Conservation (phyloP, 305 asterid genomes). For the Vinca major region DNA sequence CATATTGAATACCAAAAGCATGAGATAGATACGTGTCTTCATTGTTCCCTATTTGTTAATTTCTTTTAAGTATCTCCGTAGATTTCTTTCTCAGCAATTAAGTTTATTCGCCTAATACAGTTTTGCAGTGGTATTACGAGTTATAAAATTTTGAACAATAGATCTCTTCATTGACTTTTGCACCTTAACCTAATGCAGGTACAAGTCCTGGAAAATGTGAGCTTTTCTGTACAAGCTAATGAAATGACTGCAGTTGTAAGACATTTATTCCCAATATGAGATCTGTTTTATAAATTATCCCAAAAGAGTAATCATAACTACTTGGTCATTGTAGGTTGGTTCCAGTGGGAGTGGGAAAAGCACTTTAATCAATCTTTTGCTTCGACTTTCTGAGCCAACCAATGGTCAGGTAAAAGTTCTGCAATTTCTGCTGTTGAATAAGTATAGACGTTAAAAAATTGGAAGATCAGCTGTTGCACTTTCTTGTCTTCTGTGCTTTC, state of each 20-base stretch:
- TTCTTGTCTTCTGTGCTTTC: constrained; percentile 32
- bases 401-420: constrained; percentile 67
- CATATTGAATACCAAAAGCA: neutral
- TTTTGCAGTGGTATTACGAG: neutral
- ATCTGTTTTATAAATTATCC: constrained; percentile 15
- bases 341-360: constrained; percentile 99
- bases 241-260: constrained; percentile 93
- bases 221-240: constrained; percentile 44
- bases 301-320: constrained; percentile 10
- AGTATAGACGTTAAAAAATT: constrained; percentile 24
- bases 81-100: neutral
- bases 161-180: constrained; percentile 29
- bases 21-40: neutral
- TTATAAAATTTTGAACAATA: neutral
- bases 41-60: neutral
- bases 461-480: constrained; percentile 41
- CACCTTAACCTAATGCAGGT: constrained; percentile 38
- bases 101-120: neutral
- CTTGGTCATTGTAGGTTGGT: constrained; percentile 49
- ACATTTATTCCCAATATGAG: constrained; percentile 1
- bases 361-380: constrained; percentile 78
- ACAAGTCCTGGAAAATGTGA: constrained; percentile 32
- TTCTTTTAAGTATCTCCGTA: neutral
- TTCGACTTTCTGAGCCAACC: constrained; percentile 86
- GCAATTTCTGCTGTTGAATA: constrained; percentile 19